Conservation (phyloP, 139 green algal genomes). For the Chlorella sp. region DNA sequence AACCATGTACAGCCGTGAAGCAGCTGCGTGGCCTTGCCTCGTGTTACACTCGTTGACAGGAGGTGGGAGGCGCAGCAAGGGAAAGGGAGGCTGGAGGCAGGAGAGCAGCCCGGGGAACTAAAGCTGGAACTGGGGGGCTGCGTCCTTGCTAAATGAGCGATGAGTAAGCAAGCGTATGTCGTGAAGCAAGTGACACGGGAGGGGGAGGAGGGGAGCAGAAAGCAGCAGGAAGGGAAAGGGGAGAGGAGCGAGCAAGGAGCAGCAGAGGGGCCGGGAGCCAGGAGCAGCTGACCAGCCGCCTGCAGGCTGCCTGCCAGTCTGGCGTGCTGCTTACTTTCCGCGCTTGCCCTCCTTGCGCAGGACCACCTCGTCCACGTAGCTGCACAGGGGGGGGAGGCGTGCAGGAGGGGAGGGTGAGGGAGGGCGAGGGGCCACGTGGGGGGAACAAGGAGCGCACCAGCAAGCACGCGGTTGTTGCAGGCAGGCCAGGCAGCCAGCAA, state of each 20-base stretch:
- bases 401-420: background rate
- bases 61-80: too few relatives aligned
- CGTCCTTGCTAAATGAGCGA: too few relatives aligned
- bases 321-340: conserved; percentile 64
- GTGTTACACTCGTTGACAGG: too few relatives aligned
- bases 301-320: too few relatives aligned
- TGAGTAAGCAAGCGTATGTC: too few relatives aligned
- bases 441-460: too few relatives aligned
- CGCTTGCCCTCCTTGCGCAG: conserved; percentile 96
- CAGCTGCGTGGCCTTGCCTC: too few relatives aligned
- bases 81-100: too few relatives aligned
- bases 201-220: background rate
- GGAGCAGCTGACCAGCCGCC: background rate
- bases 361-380: conserved; percentile 90
- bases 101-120: too few relatives aligned
- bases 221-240: background rate
- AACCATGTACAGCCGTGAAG: too few relatives aligned
- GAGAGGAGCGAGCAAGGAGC: background rate
- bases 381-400: background rate
- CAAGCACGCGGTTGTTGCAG: background rate
- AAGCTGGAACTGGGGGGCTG: too few relatives aligned
- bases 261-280: background rate
- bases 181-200: background rate
- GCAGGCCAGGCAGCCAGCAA: background rate
- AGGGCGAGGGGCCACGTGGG: too few relatives aligned